These are phyloP conservation scores for Neonectria neomacrospora DNA, from an alignment of 2,329 filamentous ascomycete species.

Conservation along the genomic window DNA sequence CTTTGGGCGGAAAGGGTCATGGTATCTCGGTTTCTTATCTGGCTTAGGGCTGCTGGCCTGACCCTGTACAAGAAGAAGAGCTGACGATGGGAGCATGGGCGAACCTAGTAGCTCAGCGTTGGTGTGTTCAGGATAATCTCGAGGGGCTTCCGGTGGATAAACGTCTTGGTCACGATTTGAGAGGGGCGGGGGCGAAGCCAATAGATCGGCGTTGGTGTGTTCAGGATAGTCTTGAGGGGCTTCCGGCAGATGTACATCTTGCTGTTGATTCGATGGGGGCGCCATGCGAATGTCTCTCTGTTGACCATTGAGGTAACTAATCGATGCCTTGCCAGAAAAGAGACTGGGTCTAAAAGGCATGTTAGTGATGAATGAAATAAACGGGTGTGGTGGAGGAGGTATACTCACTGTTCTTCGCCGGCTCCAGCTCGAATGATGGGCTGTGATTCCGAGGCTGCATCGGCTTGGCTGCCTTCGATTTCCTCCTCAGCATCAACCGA, in stretches of 20 bases:
- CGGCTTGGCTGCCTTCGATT: conserved; percentile 32
- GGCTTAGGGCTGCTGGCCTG: background rate
- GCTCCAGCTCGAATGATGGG: conserved; percentile 37
- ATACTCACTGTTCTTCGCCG: conserved; percentile 32
- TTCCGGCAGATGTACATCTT: conserved; percentile 19
- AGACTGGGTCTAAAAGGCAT: conserved; percentile 32
- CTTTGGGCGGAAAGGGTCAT: conserved; percentile 5
- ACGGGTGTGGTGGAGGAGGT: background rate
- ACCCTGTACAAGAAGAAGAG: background rate
- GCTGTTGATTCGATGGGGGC: conserved; percentile 40
- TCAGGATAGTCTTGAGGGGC: conserved; percentile 39
- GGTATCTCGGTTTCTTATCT: conserved; percentile 9
- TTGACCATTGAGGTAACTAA: conserved; percentile 33
- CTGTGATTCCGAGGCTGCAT: conserved; percentile 41
- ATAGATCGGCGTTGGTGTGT: conserved; percentile 34
- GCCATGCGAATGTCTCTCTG: conserved; percentile 9
- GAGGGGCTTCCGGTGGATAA: conserved; percentile 29
- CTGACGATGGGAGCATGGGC: conserved; percentile 27
- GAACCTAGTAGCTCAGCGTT: conserved; percentile 35
- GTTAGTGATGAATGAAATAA: conserved; percentile 9
- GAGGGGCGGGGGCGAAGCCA: conserved; percentile 26
- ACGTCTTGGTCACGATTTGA: conserved; percentile 37
- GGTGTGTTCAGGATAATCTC: conserved; percentile 37
- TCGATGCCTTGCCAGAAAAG: conserved; percentile 33
- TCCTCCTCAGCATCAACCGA: conserved; percentile 21